These are phyloP conservation scores for Phytophthora brassicae DNA, from an alignment of 352 stramenopile genomes.

Conservation along the genomic window DNA sequence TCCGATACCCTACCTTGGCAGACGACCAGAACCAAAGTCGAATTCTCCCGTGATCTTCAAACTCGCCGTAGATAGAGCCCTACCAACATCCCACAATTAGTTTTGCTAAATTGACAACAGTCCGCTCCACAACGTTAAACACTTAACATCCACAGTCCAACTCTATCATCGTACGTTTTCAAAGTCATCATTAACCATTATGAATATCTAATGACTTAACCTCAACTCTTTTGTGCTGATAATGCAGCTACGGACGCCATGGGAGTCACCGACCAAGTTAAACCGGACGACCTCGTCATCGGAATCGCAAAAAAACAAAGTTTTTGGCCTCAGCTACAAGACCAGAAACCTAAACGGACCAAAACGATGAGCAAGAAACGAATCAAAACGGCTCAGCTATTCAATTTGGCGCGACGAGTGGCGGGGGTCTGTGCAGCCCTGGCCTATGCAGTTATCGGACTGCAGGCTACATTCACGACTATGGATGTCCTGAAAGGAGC, in stretches of 20 bases:
- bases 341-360: neutral
- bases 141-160: too few species aligned
- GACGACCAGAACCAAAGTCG: neutral
- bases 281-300: neutral
- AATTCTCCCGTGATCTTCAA: neutral
- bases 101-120: neutral
- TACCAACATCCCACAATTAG: neutral
- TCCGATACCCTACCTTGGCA: neutral
- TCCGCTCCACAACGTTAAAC: neutral
- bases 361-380: slow-evolving; percentile 14
- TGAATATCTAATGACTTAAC: too few species aligned
- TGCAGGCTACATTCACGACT: slow-evolving; percentile 21
- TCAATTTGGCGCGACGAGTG: slow-evolving; percentile 32
- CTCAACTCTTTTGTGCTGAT: too few species aligned
- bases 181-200: too few species aligned
- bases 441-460: slow-evolving; percentile 20
- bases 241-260: too few species aligned
- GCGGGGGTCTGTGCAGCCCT: slow-evolving; percentile 23
- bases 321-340: neutral
- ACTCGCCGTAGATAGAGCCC: neutral
- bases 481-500: slow-evolving; percentile 21
- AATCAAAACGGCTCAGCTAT: slow-evolving; percentile 23
- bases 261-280: neutral
- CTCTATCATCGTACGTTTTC: neutral
- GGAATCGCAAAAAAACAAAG: neutral